Conservation (phyloP, 2,329 filamentous ascomycete species). For the Colletotrichum eremochloae region DNA sequence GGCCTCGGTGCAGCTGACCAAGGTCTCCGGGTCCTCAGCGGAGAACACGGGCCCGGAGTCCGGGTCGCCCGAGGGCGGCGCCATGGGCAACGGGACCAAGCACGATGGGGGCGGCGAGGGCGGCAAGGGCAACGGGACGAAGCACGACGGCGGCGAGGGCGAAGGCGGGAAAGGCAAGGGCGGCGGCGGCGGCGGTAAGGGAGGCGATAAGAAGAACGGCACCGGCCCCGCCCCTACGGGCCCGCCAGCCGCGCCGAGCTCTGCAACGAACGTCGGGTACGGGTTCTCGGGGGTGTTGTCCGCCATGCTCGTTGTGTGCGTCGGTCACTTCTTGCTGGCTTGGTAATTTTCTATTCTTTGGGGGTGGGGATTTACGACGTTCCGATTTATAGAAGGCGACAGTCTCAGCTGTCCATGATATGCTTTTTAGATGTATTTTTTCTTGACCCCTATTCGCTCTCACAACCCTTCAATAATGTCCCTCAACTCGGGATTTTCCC, state of each 20-base stretch:
- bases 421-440: not conserved
- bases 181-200: conserved; percentile 13
- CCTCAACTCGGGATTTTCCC: not conserved
- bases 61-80: not conserved
- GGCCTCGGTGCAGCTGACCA: conserved; percentile 42
- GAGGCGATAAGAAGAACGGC: conserved; percentile 8
- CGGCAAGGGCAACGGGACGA: conserved; percentile 2
- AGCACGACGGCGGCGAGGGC: not conserved
- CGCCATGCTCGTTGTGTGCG: conserved; percentile 18
- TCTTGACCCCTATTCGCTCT: not conserved
- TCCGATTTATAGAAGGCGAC: not conserved
- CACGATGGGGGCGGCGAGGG: not conserved
- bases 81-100: conserved; percentile 23
- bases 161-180: conserved; percentile 5
- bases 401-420: not conserved
- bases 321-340: conserved; percentile 28
- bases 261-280: not conserved
- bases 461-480: not conserved
- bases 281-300: conserved; percentile 20
- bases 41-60: not conserved
- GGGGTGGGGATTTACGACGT: too few species aligned
- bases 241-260: not conserved
- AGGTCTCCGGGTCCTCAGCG: not conserved
- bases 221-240: conserved; percentile 7
- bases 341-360: not conserved